Percentiles rank a stretch among this genome's conserved stretches.
Conservation (phyloP, 768 basidiomycete species). For the Epithele typhae region DNA sequence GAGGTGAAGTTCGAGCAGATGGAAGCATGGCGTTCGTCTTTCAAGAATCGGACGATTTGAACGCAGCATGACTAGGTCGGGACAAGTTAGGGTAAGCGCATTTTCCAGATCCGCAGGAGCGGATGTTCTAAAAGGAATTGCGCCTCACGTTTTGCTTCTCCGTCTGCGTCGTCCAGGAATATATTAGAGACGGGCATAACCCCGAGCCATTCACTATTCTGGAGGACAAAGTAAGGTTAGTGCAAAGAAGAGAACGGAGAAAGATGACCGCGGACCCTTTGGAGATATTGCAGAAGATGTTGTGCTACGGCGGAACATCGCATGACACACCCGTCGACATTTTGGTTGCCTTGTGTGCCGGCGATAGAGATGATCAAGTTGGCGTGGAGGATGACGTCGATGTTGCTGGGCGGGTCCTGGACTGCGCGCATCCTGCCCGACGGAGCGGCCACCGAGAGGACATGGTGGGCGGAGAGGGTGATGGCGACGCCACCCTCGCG, state of each 20-base stretch:
- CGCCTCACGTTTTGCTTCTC: slow-evolving; percentile 35
- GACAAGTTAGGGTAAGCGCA: no score
- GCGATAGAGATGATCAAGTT: slow-evolving; percentile 49
- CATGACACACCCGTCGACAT: slow-evolving; percentile 38
- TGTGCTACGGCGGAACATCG: slow-evolving; percentile 44
- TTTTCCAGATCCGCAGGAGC: no score
- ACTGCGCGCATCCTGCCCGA: slow-evolving; percentile 28
- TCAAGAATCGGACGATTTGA: slow-evolving; percentile 32
- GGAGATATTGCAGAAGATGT: slow-evolving; percentile 49
- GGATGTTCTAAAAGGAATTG: background rate
- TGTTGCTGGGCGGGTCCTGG: slow-evolving; percentile 30
- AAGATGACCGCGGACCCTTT: slow-evolving; percentile 33
- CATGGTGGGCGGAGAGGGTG: slow-evolving; percentile 42
- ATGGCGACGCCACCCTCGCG: slow-evolving; percentile 41
- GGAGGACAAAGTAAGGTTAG: slow-evolving; percentile 5
- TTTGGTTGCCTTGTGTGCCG: slow-evolving; percentile 45
- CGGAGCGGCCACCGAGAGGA: slow-evolving; percentile 31
- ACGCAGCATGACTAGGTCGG: slow-evolving; percentile 40
- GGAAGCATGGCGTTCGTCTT: no score
- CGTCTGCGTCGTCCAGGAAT: slow-evolving; percentile 42
- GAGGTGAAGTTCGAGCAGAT: no score
- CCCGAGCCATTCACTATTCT: slow-evolving; percentile 62
- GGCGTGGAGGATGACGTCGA: slow-evolving; percentile 49
- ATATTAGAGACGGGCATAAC: slow-evolving; percentile 53
- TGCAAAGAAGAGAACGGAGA: background rate